A percentile compares a stretch with the other conserved stretches of the same genome.
phyloP scores from a whole-genome alignment of 2,329 filamentous ascomycete genomes.

The Coccinonectria pachysandricola region DNA sequence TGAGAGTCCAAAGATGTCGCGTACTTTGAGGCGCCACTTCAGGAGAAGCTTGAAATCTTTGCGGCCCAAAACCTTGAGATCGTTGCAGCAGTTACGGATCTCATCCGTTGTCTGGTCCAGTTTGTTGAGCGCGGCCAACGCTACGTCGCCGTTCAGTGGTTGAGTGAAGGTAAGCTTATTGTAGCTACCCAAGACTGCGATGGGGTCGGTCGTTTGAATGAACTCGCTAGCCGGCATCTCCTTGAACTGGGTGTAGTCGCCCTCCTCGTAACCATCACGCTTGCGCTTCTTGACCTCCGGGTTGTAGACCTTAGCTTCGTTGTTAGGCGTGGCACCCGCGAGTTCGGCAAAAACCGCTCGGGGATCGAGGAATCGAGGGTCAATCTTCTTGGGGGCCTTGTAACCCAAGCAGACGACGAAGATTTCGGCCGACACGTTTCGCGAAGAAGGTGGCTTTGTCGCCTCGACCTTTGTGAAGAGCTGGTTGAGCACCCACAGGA shows the following conservation, averaged over 20 bases:
- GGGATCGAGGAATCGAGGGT: slow-evolving; percentile 86
- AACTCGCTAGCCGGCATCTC: slow-evolving; percentile 84
- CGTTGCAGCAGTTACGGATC: slow-evolving; percentile 65
- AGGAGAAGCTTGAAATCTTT: slow-evolving; percentile 90
- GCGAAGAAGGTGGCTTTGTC: slow-evolving; percentile 89
- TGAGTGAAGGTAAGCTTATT: slow-evolving; percentile 81
- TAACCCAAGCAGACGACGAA: slow-evolving; percentile 95
- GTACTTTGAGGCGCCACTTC: slow-evolving; percentile 79
- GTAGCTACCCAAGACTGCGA: slow-evolving; percentile 76
- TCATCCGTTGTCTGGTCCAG: slow-evolving; percentile 80
- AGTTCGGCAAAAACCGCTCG: slow-evolving; percentile 86
- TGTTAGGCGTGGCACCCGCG: slow-evolving; percentile 76
- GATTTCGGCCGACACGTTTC: slow-evolving; percentile 96
- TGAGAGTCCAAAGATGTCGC: slow-evolving; percentile 82
- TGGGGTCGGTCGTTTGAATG: slow-evolving; percentile 86
- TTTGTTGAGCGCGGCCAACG: slow-evolving; percentile 74
- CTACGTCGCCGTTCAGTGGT: slow-evolving; percentile 70
- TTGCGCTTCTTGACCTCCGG: slow-evolving; percentile 96
- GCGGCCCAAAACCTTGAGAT: slow-evolving; percentile 81
- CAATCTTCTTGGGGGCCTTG: slow-evolving; percentile 88
- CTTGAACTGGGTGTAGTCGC: slow-evolving; percentile 87
- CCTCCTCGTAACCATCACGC: slow-evolving; percentile 95
- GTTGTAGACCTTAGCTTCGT: slow-evolving; percentile 97
- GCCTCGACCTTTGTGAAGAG: slow-evolving; percentile 92
- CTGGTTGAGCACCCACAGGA: slow-evolving; percentile 97